Conservation (phyloP, 495 filamentous ascomycete species). For the Penicillium fimorum region DNA sequence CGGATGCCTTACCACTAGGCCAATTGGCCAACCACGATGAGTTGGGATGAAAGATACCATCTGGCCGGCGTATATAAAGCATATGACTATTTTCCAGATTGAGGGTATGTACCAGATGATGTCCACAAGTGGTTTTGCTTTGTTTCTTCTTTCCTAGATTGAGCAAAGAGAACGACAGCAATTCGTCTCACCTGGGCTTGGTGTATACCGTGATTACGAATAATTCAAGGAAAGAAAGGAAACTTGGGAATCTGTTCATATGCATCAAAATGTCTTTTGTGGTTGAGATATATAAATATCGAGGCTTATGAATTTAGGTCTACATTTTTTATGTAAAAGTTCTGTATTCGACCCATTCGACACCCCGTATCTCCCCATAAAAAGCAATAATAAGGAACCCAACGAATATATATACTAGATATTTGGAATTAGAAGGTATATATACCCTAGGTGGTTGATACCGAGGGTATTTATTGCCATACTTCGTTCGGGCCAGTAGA, state of each 20-base stretch:
- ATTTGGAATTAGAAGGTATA: neutral
- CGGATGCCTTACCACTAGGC: conserved; percentile 36
- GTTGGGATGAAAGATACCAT: conserved; percentile 1
- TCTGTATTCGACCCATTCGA: neutral
- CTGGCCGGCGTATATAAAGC: neutral
- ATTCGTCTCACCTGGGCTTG: neutral
- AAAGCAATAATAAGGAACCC: neutral
- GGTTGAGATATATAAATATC: neutral
- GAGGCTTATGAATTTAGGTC: neutral
- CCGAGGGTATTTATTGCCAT: neutral
- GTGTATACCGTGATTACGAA: neutral
- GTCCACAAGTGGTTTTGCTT: neutral
- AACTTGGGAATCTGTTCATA: neutral
- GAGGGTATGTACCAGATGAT: neutral
- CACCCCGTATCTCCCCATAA: neutral
- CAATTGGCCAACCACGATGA: conserved; percentile 22
- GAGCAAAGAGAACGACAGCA: neutral
- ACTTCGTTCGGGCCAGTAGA: neutral
- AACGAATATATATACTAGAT: neutral
- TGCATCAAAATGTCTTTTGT: neutral
- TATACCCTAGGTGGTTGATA: neutral
- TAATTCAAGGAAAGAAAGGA: neutral
- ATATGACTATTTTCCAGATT: neutral
- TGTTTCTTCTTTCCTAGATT: neutral
- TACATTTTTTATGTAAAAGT: neutral